Evolutionary conservation across 345 rosid genomes (phyloP).

Genomic region (Durio zibethinus): DNA sequence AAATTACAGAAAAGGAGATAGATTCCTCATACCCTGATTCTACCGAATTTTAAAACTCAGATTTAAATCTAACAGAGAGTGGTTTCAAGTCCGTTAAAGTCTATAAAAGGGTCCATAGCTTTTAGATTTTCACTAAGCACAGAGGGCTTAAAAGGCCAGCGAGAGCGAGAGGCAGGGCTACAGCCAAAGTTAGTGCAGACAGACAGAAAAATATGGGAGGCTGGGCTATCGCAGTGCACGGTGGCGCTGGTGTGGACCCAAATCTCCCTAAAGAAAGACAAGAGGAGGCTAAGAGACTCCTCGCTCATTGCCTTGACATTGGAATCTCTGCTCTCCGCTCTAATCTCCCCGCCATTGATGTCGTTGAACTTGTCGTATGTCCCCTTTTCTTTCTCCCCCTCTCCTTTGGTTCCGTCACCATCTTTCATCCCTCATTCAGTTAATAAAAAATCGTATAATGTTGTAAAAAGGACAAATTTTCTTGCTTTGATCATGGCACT

Average conservation of each 20-base stretch:
- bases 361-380: constrained; percentile 87
- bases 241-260: constrained; percentile 99
- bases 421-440: not conserved
- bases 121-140: not conserved
- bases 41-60: not conserved
- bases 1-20: not conserved
- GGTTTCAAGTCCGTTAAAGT: constrained; percentile 2
- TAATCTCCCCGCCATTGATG: constrained; percentile 74
- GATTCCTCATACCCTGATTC: constrained; percentile 6
- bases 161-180: not conserved
- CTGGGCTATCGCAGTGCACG: constrained; percentile 98
- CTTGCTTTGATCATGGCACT: no score
- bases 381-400: not conserved
- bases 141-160: not conserved
- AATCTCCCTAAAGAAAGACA: constrained; percentile 77
- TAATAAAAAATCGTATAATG: not conserved
- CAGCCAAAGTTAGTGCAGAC: not conserved
- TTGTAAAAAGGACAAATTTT: not conserved
- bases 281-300: constrained; percentile 80
- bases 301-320: constrained; percentile 78
- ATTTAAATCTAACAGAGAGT: not conserved
- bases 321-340: constrained; percentile 87
- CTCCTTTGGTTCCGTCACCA: not conserved
- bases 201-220: constrained; percentile 46
- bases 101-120: not conserved